These are phyloP conservation scores for Scleroderma bovista DNA, from an alignment of 768 basidiomycete species.

Conservation along the genomic window DNA sequence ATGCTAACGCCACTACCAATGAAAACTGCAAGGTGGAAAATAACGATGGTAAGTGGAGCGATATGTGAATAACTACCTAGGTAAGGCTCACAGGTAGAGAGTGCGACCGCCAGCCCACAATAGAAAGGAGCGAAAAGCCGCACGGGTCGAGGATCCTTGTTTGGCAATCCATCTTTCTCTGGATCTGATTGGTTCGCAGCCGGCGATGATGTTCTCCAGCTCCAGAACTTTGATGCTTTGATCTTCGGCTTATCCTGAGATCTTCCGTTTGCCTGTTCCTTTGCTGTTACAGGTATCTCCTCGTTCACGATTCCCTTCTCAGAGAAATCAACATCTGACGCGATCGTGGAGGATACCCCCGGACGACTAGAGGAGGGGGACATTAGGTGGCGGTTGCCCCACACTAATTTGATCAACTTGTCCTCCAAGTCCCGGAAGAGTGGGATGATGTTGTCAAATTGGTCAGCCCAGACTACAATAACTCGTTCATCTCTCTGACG, in stretches of 20 bases:
- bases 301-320: conserved; percentile 32
- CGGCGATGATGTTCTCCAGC: conserved; percentile 39
- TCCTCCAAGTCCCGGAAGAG: conserved; percentile 65
- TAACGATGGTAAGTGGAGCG: conserved; percentile 2
- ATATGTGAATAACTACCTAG: neutral
- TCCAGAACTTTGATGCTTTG: conserved; percentile 30
- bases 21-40: conserved; percentile 49
- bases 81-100: conserved; percentile 52
- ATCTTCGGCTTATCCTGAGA: neutral
- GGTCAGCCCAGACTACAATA: conserved; percentile 80
- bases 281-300: conserved; percentile 16
- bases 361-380: conserved; percentile 14
- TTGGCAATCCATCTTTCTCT: conserved; percentile 47
- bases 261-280: conserved; percentile 2
- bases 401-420: conserved; percentile 77
- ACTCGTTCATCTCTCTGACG: conserved; percentile 73
- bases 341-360: conserved; percentile 38
- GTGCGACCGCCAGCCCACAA: conserved; percentile 55
- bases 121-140: conserved; percentile 72
- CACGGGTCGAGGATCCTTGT: conserved; percentile 36
- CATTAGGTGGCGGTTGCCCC: conserved; percentile 42
- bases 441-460: conserved; percentile 72
- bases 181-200: conserved; percentile 30
- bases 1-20: conserved; percentile 54
- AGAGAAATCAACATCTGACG: conserved; percentile 49